Percentiles rank a stretch among this genome's conserved stretches.
These are phyloP conservation scores for Leishmania major DNA, from an alignment of 208 protist genomes.

Conservation along the genomic window DNA sequence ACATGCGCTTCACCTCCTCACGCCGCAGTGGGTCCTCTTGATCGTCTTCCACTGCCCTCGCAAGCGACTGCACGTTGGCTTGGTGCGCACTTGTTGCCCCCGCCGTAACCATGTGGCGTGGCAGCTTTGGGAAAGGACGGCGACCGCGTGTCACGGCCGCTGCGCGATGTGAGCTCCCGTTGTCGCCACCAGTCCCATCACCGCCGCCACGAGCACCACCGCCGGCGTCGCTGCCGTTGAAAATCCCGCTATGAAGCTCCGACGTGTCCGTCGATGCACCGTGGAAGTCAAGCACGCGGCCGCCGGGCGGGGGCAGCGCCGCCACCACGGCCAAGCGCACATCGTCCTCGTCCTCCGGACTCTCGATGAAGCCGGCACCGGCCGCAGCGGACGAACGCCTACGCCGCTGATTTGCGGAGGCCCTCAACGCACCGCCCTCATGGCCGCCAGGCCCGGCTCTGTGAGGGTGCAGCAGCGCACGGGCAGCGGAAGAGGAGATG, in stretches of 20 bases:
- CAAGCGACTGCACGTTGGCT: not conserved
- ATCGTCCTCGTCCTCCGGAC: conserved; percentile 13
- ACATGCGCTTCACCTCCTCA: conserved; percentile 71
- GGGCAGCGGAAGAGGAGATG: conserved; percentile 25
- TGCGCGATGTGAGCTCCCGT: no score
- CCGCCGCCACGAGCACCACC: not conserved
- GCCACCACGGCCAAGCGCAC: conserved; percentile 18
- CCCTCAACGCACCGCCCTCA: not conserved
- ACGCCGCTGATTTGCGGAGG: not conserved
- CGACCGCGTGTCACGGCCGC: not conserved
- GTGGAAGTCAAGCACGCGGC: conserved; percentile 28
- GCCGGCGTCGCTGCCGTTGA: not conserved
- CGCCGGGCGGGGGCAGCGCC: conserved; percentile 20
- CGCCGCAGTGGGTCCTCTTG: conserved; percentile 55
- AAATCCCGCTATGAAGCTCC: not conserved
- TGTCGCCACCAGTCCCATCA: not conserved
- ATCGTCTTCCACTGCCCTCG: conserved; percentile 2
- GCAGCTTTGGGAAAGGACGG: not conserved
- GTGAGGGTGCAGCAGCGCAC: conserved; percentile 17
- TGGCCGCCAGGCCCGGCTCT: not conserved
- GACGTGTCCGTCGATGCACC: conserved; percentile 7
- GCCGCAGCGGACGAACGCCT: conserved; percentile 12
- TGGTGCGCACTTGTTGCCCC: not conserved
- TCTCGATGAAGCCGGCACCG: conserved; percentile 30
- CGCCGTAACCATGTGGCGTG: not conserved